A percentile compares a stretch with the other conserved stretches of the same genome.
Evolutionary conservation across 345 rosid genomes (phyloP).

Genomic region (Psidium friedrichsthalianum): DNA sequence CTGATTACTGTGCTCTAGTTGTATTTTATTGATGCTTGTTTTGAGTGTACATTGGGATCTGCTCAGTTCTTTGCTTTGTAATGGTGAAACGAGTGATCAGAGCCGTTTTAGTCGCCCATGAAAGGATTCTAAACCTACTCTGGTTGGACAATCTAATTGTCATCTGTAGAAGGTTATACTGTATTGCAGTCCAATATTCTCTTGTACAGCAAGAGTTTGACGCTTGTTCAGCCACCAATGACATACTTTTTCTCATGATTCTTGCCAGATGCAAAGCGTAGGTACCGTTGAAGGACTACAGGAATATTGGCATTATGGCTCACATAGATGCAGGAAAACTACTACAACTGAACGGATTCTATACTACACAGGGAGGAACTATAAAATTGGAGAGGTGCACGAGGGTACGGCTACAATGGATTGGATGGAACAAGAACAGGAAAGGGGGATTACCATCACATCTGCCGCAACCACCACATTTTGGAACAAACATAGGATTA

Average conservation of each 20-base stretch:
- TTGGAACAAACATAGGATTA: conserved; percentile 87
- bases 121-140: neutral
- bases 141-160: neutral
- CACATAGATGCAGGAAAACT: conserved; percentile 97
- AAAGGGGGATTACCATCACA: conserved; percentile 95
- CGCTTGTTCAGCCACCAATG: neutral
- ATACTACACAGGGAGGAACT: conserved; percentile 88
- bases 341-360: conserved; percentile 88
- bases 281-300: conserved; percentile 70
- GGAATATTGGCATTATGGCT: conserved; percentile 98
- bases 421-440: conserved; percentile 99
- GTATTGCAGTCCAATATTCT: neutral
- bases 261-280: conserved; percentile 47
- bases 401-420: conserved; percentile 99
- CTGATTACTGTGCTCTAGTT: neutral
- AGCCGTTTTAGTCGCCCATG: neutral
- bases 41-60: neutral
- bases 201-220: neutral
- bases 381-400: conserved; percentile 95
- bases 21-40: neutral
- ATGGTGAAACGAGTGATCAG: neutral
- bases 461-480: conserved; percentile 94
- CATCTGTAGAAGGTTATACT: neutral
- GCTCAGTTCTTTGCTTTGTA: neutral
- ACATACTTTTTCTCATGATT: neutral